Percentiles rank a stretch among this genome's conserved stretches.
These are phyloP conservation scores for Ballota nigra DNA, from an alignment of 257 asterid genomes.

Conservation along the genomic window DNA sequence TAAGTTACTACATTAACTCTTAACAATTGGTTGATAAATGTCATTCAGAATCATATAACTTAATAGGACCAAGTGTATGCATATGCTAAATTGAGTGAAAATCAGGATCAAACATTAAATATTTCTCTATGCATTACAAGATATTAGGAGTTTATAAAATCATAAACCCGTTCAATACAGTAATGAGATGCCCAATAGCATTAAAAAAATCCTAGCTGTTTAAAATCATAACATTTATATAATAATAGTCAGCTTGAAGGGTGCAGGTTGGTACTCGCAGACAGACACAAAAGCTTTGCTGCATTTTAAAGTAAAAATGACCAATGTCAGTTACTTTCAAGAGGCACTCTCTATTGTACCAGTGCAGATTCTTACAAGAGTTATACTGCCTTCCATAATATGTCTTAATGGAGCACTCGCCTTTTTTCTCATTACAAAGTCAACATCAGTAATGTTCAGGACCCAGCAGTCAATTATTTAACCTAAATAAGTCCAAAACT, in stretches of 20 bases:
- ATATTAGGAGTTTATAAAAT: neutral
- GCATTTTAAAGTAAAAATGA: neutral
- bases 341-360: neutral
- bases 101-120: neutral
- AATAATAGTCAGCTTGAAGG: conserved; percentile 4
- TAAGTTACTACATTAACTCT: no score
- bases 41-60: neutral
- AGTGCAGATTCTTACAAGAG: neutral
- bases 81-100: neutral
- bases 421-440: conserved; percentile 3
- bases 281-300: neutral
- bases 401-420: neutral
- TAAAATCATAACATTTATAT: neutral
- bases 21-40: neutral
- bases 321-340: neutral
- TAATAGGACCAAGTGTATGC: neutral
- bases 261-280: neutral
- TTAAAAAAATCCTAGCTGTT: neutral
- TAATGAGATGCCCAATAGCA: neutral
- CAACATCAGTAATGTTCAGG: neutral
- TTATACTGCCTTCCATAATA: neutral
- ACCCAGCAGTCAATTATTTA: neutral
- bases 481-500: conserved; percentile 9
- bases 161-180: neutral
- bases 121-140: neutral